Evolutionary conservation across 192 early-diverging fungal species (phyloP), one percentile per base, ranked within the genome.

Genomic region (Backusella luteola): DNA sequence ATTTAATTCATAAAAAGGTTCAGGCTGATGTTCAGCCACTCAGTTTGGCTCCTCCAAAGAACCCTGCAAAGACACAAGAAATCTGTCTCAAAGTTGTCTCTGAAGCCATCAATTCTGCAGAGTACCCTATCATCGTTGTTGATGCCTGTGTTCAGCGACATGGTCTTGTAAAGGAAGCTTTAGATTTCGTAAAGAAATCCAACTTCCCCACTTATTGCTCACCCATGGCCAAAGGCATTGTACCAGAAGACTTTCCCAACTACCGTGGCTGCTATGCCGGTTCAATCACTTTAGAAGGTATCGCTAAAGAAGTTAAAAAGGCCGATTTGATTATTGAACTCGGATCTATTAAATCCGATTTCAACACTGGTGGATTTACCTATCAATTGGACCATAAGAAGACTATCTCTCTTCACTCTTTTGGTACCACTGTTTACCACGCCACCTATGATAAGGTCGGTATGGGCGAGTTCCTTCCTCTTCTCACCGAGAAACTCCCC

Each of bases 281-380:
- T 19, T 41, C 69, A 34, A 69, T 86, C 34, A 79, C 82, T 9
- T 76, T 83, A 26, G 59, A 52, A 9, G 69, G 79, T 6, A 52
- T 86, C 11, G 32, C 67, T 26, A 39, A 78, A 12, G 86, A 84
- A 70, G 76, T 87, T 14, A 39, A 77, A 59, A 15, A 69, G 4
- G 26, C 77, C 6, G 85, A 87, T 71, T 67, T 86, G 26, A 78
- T 87, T 26, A 21, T 87, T 15, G 76, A 77, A 56, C 39, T 87
- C 34, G 86, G 86, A 6, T 59, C 80, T 0, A 69, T 86, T 66
- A 83, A 84, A 32, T 74, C 83, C 19, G 84, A 87, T 75, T 86
- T 82, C 69, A 87, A 87, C 42, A 87, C 86, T 2, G 86, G 86
- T 74, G 83, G 83, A 0, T 86, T 86, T 73, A 84, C 83, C 9